Percentiles rank a stretch among this genome's conserved stretches.
These are phyloP conservation scores for Podospora sp. DNA, from an alignment of 495 filamentous ascomycete genomes.

Conservation along the genomic window DNA sequence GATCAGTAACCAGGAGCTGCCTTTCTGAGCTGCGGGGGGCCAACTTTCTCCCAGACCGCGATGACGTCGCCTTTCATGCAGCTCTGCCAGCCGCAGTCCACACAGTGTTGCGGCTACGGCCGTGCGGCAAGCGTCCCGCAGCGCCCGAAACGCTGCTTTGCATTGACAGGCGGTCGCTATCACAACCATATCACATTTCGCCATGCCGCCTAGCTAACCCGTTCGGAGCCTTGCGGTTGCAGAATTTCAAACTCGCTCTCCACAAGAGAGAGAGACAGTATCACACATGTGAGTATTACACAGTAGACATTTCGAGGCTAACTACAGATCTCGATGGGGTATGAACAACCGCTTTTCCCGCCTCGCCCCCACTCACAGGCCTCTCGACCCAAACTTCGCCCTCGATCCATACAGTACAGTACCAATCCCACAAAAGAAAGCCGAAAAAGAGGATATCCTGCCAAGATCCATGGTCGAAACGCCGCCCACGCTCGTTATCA, in stretches of 20 bases:
- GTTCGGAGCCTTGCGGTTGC: neutral
- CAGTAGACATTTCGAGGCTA: neutral
- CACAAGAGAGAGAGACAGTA: neutral
- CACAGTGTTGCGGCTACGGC: neutral
- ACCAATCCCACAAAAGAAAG: neutral
- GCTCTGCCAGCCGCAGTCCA: neutral
- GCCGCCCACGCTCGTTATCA: constrained; percentile 6
- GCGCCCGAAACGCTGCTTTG: neutral
- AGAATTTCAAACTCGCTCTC: neutral
- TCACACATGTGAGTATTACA: too few species aligned
- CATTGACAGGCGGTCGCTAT: constrained; percentile 1
- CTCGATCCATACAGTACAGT: neutral
- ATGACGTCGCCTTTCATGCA: neutral
- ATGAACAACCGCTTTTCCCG: neutral
- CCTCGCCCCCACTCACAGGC: neutral
- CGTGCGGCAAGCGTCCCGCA: neutral
- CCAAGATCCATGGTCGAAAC: constrained; percentile 1
- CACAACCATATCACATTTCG: neutral
- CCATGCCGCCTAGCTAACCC: neutral
- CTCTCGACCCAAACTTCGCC: neutral
- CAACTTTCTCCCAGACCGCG: neutral
- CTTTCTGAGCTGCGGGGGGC: neutral
- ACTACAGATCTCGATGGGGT: neutral
- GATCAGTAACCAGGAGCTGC: neutral
- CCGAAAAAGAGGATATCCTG: neutral